phyloP scores from a whole-genome alignment of 2,329 filamentous ascomycete species.

The Knufia petricola region DNA sequence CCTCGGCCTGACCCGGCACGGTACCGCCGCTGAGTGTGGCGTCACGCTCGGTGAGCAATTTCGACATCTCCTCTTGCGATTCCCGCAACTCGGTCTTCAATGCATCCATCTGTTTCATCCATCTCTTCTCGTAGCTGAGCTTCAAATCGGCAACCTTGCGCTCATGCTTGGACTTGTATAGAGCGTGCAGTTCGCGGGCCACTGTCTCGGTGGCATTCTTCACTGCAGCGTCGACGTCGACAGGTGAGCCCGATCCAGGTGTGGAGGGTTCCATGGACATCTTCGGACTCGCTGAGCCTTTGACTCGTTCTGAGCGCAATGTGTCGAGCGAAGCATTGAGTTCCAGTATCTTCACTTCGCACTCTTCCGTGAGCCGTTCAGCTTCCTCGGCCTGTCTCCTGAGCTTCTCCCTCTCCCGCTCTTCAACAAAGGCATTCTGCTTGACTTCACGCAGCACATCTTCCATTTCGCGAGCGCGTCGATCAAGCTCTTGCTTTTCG shows the following conservation, averaged over 20 bases:
- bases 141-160: conserved; percentile 87
- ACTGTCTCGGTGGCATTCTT: conserved; percentile 24
- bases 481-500: conserved; percentile 76
- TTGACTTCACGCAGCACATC: conserved; percentile 67
- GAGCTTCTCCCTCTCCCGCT: conserved; percentile 72
- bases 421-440: conserved; percentile 67
- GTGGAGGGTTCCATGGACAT: conserved; percentile 12
- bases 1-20: conserved; percentile 23
- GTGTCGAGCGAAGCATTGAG: conserved; percentile 38
- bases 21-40: conserved; percentile 53
- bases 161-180: conserved; percentile 97
- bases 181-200: conserved; percentile 68
- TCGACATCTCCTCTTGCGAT: conserved; percentile 64
- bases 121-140: conserved; percentile 69
- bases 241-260: conserved; percentile 22
- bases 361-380: conserved; percentile 48
- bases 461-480: conserved; percentile 77
- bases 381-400: conserved; percentile 65
- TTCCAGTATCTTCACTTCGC: conserved; percentile 38
- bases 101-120: conserved; percentile 78
- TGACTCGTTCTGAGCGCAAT: conserved; percentile 28
- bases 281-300: conserved; percentile 27
- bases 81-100: conserved; percentile 63
- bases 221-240: conserved; percentile 28
- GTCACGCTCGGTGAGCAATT: conserved; percentile 56